Conservation (phyloP, 352 stramenopile genomes). For the Phytophthora pluvialis region DNA sequence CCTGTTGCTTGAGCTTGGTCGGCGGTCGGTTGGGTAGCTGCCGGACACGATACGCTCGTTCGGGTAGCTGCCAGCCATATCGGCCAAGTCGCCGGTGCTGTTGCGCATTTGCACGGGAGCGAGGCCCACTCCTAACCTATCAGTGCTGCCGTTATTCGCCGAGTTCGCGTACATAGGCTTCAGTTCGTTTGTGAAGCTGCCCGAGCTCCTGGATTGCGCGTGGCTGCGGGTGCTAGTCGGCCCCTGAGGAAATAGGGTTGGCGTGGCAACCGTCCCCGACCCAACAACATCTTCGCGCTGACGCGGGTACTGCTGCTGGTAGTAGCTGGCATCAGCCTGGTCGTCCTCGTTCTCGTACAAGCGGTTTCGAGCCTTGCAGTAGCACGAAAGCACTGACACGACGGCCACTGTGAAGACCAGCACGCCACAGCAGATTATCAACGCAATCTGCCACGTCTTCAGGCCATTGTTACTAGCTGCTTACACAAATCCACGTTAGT, state of each 20-base stretch:
- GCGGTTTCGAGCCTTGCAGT: conserved; percentile 58
- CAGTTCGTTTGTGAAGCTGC: conserved; percentile 34
- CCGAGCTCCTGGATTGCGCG: conserved; percentile 20
- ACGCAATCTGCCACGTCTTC: conserved; percentile 58
- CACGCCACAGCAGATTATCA: conserved; percentile 65
- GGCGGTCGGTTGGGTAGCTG: conserved; percentile 32
- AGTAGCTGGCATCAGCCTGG: conserved; percentile 48
- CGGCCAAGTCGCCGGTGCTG: conserved; percentile 30
- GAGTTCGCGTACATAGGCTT: conserved; percentile 41
- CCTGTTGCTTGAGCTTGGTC: conserved; percentile 29
- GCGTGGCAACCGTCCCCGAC: conserved; percentile 17
- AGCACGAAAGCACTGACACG: conserved; percentile 61
- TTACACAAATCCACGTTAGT: conserved; percentile 7
- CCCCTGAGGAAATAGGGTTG: conserved; percentile 21
- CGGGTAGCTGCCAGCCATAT: conserved; percentile 32
- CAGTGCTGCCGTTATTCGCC: conserved; percentile 29
- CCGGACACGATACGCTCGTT: conserved; percentile 34
- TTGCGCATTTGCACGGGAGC: conserved; percentile 32
- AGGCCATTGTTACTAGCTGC: conserved; percentile 34
- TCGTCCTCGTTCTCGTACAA: conserved; percentile 58
- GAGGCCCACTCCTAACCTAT: conserved; percentile 40
- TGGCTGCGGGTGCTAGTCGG: conserved; percentile 13
- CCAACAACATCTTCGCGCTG: conserved; percentile 20
- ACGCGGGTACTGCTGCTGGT: conserved; percentile 40
- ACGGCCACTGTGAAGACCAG: conserved; percentile 58